Percentiles rank a stretch among this genome's conserved stretches.
Evolutionary conservation across 306 rosid species (phyloP).

Genomic region (Trifolium subterraneum): DNA sequence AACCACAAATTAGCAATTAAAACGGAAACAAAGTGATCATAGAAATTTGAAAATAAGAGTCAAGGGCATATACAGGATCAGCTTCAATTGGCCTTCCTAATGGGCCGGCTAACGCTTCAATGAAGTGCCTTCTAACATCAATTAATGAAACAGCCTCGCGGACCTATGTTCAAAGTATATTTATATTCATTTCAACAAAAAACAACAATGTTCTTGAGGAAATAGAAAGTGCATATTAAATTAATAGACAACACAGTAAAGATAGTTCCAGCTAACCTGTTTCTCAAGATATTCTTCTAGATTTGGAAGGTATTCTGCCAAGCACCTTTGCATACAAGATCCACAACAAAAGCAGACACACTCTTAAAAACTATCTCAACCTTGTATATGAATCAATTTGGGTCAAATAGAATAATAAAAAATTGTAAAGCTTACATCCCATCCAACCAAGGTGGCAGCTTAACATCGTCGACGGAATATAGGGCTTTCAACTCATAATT

Average conservation of each 20-base stretch:
- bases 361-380: slow-evolving; percentile 19
- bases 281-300: slow-evolving; percentile 87
- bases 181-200: slow-evolving; percentile 32
- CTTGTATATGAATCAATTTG: not conserved
- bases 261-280: slow-evolving; percentile 67
- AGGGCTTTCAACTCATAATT: slow-evolving; percentile 76
- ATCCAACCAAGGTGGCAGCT: slow-evolving; percentile 85
- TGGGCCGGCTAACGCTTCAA: slow-evolving; percentile 71
- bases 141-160: slow-evolving; percentile 78
- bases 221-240: slow-evolving; percentile 12
- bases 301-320: slow-evolving; percentile 89
- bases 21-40: slow-evolving; percentile 30
- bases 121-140: slow-evolving; percentile 80
- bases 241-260: slow-evolving; percentile 30
- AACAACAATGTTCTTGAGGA: slow-evolving; percentile 14
- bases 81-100: slow-evolving; percentile 96
- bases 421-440: slow-evolving; percentile 74
- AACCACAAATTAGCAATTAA: slow-evolving; percentile 38
- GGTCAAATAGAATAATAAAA: slow-evolving; percentile 27
- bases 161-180: slow-evolving; percentile 54
- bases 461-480: slow-evolving; percentile 83
- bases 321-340: slow-evolving; percentile 67
- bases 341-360: slow-evolving; percentile 38
- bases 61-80: slow-evolving; percentile 67
- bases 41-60: slow-evolving; percentile 24